Evolutionary conservation across 352 stramenopile genomes (phyloP), one percentile per base, ranked within the genome.

Genomic region (Phytophthora agathidicida): DNA sequence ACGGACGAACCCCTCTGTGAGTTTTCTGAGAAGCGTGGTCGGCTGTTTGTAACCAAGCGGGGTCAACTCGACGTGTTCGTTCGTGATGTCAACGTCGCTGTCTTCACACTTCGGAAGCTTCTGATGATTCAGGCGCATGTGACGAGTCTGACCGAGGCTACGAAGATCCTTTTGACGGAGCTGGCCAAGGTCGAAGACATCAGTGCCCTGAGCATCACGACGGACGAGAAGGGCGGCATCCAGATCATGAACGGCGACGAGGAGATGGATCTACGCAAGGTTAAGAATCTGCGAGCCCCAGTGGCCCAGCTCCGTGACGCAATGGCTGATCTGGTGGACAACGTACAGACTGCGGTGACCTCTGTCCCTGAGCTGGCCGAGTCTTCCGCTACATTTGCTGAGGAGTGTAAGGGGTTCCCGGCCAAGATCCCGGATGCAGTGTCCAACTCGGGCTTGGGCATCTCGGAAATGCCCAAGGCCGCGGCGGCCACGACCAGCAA

Each of bases 261-360:
- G 10, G 63, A 79, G 37, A 62, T 86, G 32, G 49, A 86, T 43
- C 28, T 83, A n/a, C 72, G 68, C 16, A 77, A 73, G 48, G 57
- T 82, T 14, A 59, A 80, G 39, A 77, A 78, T n/a, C 65, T 86
- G 0, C 72, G 71, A 6, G 51, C 68, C 26, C 76, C 73, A 2
- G 73, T 65, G 7, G 36, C 38, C 7, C 67, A 80, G 41, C 65
- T 86, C n/a, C 70, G 73, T 4, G 76, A 86, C 9, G 76, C 76
- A 19, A 43, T 86, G 20, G 61, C 75, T 5, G 76, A 82, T 13
- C 47, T 86, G 13, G 35, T 86, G n/a, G 73, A 86, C 7, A 86
- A 86, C 48, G 58, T 83, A 1, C 22, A 82, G 51, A 81, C 71
- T 0, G 76, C 76, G 0, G 76, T 60, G 20, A 75, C 52, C 7